Evolutionary conservation across 1,284 basidiomycete species (phyloP), one percentile per base, ranked within the genome.

Genomic region (Trametes polyzona): DNA sequence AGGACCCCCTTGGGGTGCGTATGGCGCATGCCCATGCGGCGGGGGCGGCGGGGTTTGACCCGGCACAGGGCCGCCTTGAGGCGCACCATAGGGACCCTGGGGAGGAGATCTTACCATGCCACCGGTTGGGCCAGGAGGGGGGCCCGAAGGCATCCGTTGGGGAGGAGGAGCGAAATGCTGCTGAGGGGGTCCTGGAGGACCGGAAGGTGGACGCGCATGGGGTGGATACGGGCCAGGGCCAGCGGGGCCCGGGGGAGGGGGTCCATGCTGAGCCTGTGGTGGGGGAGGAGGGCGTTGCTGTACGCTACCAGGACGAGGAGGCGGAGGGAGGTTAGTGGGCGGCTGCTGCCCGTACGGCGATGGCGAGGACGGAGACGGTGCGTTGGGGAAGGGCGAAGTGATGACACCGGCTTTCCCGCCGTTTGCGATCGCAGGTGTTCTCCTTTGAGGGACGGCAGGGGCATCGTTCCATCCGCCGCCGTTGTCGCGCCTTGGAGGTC

Each of bases 381-480:
- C 80, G 64, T 92, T 93, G 8, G 94, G 92, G 86, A 98, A 97
- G 1, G 95, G 95, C 24, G 92, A 85, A 14, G 88, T 88, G 71
- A 98, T 96, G 1, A 92, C 83, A 3, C 78, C 76, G 1, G 83
- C 84, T 66, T 90, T 90, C 41, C 71, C 73, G 23, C 74, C 63
- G 49, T 71, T 78, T 8, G 79, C 68, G 1, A 82, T 76, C 35
- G 78, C 78, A 1, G 86, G 80, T 1, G 81, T 81, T 49, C 86
- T 85, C 47, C 80, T 76, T 12, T 78, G 70, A 7, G 76, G 62
- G 14, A 81, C 65, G 4, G 76, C 73, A 2, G 93, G 94, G 0
- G 92, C 86, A 67, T 98, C 96, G 69, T 98, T 98, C 95, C 95
- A 98, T n/a, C n/a, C n/a, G 0, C 93, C 93, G 10, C 86, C 83